Evolutionary conservation across 768 basidiomycete genomes (phyloP).

Genomic region (Suillus tomentosus): DNA sequence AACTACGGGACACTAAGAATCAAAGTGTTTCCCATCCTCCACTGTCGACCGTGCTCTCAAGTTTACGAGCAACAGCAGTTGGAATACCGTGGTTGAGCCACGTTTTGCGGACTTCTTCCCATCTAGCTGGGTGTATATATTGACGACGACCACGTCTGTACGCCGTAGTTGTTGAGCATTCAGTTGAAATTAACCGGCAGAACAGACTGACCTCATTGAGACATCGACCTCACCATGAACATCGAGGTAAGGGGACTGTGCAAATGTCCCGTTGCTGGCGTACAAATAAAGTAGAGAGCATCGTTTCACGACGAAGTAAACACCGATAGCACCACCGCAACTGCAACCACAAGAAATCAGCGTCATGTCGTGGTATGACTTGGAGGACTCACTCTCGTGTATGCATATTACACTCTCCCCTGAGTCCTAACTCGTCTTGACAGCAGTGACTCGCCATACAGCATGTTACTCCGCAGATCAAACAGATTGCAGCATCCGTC

Average conservation of each 20-base stretch:
- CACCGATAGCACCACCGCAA: constrained; percentile 85
- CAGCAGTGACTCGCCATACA: constrained; percentile 96
- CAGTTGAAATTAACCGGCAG: neutral
- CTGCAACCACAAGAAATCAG: constrained; percentile 40
- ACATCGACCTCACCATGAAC: constrained; percentile 92
- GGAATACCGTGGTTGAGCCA: constrained; percentile 94
- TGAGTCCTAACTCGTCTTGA: constrained; percentile 46
- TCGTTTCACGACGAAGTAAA: constrained; percentile 91
- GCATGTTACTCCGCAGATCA: constrained; percentile 84
- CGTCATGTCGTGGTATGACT: constrained; percentile 7
- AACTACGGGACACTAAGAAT: neutral
- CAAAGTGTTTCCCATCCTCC: constrained; percentile 94
- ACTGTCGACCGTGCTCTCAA: constrained; percentile 84
- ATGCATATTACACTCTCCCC: constrained; percentile 96
- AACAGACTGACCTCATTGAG: constrained; percentile 72
- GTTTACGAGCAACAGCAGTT: constrained; percentile 82
- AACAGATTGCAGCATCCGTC: constrained; percentile 84
- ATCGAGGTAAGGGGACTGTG: constrained; percentile 89
- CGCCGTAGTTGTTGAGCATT: neutral
- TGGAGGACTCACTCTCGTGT: constrained; percentile 77
- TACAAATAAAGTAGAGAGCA: constrained; percentile 90
- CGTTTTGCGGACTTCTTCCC: constrained; percentile 88
- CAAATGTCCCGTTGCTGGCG: constrained; percentile 86
- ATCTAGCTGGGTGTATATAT: constrained; percentile 78
- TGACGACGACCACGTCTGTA: constrained; percentile 85